Percentiles rank a stretch among this genome's conserved stretches.
Evolutionary conservation across 169 alveolate genomes (phyloP).

Genomic region (Babesia caballi): DNA sequence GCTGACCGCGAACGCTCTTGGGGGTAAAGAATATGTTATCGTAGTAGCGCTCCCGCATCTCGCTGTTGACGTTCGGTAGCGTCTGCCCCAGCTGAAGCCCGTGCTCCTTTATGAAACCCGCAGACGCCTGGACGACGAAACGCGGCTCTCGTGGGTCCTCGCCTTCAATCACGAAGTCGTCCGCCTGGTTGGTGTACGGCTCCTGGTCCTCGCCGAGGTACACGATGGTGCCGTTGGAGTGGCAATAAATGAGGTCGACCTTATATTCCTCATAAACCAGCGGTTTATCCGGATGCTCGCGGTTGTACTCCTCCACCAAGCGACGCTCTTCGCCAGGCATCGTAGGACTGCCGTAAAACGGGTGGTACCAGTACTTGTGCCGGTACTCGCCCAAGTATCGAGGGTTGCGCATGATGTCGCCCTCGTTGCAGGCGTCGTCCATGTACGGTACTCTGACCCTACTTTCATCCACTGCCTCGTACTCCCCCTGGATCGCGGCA

Average conservation of each 20-base stretch:
- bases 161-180: conserved; percentile 43
- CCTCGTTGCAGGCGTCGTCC: conserved; percentile 75
- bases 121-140: conserved; percentile 43
- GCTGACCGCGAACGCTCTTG: conserved; percentile 59
- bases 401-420: conserved; percentile 73
- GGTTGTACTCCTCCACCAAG: conserved; percentile 68
- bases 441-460: conserved; percentile 60
- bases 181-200: conserved; percentile 48
- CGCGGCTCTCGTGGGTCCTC: conserved; percentile 68
- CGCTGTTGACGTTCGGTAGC: conserved; percentile 43
- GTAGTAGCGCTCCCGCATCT: conserved; percentile 38
- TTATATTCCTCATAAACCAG: conserved; percentile 64
- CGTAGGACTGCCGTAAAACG: conserved; percentile 71
- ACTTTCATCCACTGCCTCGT: conserved; percentile 2
- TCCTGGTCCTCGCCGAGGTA: conserved; percentile 65
- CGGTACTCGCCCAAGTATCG: conserved; percentile 70
- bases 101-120: conserved; percentile 57
- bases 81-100: conserved; percentile 52
- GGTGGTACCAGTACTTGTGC: conserved; percentile 67
- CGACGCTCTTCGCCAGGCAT: conserved; percentile 63
- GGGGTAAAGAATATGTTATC: conserved; percentile 75
- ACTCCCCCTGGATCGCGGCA: background rate
- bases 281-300: conserved; percentile 62
- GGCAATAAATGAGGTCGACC: conserved; percentile 70
- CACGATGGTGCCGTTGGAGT: conserved; percentile 78